phyloP scores from a whole-genome alignment of 768 basidiomycete genomes.

The Harrya chromipes region DNA sequence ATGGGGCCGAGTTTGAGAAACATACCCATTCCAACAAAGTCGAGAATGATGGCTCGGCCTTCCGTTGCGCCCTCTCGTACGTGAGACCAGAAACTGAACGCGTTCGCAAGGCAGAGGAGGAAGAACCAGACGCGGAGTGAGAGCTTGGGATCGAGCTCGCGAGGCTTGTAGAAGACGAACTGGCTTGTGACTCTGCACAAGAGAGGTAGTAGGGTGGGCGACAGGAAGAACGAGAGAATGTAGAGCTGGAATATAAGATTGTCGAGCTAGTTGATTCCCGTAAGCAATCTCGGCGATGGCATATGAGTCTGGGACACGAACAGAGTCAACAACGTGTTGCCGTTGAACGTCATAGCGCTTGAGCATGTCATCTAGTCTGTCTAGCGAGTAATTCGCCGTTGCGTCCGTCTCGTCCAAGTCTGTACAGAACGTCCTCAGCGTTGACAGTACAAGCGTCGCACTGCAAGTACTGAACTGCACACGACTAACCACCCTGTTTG shows the following conservation, averaged over 20 bases:
- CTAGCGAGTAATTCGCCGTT: slow-evolving; percentile 16
- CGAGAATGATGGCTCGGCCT: slow-evolving; percentile 65
- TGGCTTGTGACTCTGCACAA: slow-evolving; percentile 53
- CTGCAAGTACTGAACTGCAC: not conserved
- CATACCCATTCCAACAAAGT: slow-evolving; percentile 78
- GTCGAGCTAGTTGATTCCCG: slow-evolving; percentile 51
- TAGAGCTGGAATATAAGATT: slow-evolving; percentile 69
- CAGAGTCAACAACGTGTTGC: slow-evolving; percentile 67
- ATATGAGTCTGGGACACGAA: slow-evolving; percentile 32
- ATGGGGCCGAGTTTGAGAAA: slow-evolving; percentile 5
- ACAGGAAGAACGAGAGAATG: slow-evolving; percentile 72
- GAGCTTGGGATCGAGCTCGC: slow-evolving; percentile 60
- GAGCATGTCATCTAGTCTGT: slow-evolving; percentile 48
- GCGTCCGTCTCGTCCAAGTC: slow-evolving; percentile 5
- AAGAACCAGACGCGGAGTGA: slow-evolving; percentile 69
- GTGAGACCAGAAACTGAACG: slow-evolving; percentile 61
- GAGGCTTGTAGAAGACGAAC: slow-evolving; percentile 62
- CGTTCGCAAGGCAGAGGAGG: slow-evolving; percentile 56
- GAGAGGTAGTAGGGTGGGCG: slow-evolving; percentile 51
- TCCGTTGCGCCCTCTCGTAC: slow-evolving; percentile 48
- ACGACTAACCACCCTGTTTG: slow-evolving; percentile 26
- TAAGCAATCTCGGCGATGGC: slow-evolving; percentile 9
- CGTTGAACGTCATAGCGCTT: slow-evolving; percentile 63
- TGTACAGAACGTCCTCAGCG: not conserved
- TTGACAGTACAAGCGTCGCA: no score